A percentile compares a stretch with the other conserved stretches of the same genome.
Evolutionary conservation across 345 rosid species (phyloP).

Genomic region (Boechera divaricarpa): DNA sequence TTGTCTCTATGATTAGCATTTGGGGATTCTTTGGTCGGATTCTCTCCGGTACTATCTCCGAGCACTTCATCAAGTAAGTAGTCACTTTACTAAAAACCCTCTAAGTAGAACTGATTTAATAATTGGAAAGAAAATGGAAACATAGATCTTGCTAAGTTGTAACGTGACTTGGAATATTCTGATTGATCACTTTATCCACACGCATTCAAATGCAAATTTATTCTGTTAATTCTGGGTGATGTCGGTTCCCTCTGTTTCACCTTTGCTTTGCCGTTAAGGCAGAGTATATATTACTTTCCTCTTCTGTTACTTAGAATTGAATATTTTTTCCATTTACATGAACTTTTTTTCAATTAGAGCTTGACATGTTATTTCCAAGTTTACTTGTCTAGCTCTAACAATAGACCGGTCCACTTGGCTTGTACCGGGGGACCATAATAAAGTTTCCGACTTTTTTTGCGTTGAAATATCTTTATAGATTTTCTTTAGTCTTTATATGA

Average conservation of each 20-base stretch:
- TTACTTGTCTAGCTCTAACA: conserved; percentile 23
- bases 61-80: conserved; percentile 55
- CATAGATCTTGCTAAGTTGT: conserved; percentile 3
- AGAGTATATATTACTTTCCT: conserved; percentile 29
- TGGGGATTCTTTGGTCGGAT: conserved; percentile 73
- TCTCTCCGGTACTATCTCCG: conserved; percentile 56
- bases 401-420: conserved; percentile 27
- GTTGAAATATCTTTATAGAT: conserved; percentile 30
- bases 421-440: conserved; percentile 33
- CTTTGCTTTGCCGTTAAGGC: conserved; percentile 36
- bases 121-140: neutral
- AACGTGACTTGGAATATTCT: conserved; percentile 20
- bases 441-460: conserved; percentile 6
- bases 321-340: conserved; percentile 12
- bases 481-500: neutral
- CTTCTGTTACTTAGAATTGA: conserved; percentile 23
- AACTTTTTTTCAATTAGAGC: neutral
- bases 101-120: neutral
- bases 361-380: conserved; percentile 12
- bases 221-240: neutral
- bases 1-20: conserved; percentile 64
- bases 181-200: conserved; percentile 7
- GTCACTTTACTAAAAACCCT: conserved; percentile 32
- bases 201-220: neutral
- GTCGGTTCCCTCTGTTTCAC: conserved; percentile 27